These are phyloP conservation scores for Claviceps sp. DNA, from an alignment of 2,329 filamentous ascomycete species.

Conservation along the genomic window DNA sequence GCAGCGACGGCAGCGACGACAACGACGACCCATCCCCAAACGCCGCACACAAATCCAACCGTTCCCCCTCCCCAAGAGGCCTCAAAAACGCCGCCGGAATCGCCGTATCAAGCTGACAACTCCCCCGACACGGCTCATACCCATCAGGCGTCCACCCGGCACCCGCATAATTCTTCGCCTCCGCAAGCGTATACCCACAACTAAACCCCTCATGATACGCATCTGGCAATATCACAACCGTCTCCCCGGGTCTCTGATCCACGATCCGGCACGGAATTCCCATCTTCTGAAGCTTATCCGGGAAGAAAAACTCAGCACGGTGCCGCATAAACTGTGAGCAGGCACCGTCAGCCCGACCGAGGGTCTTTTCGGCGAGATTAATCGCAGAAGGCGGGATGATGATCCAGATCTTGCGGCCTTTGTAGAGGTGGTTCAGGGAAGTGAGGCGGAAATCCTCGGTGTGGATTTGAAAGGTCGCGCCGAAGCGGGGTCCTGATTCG, in stretches of 20 bases:
- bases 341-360: constrained; percentile 16
- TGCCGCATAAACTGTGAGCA: constrained; percentile 29
- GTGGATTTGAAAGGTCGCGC: constrained; percentile 26
- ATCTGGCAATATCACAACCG: constrained; percentile 26
- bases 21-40: too few species aligned
- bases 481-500: constrained; percentile 24
- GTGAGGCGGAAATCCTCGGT: constrained; percentile 27
- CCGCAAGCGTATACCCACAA: constrained; percentile 27
- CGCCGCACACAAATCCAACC: constrained; percentile 20
- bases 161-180: constrained; percentile 28
- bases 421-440: constrained; percentile 26
- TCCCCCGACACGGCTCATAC: constrained; percentile 22
- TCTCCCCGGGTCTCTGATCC: constrained; percentile 26
- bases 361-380: constrained; percentile 19
- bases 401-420: constrained; percentile 27
- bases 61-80: constrained; percentile 17
- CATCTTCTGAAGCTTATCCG: constrained; percentile 24
- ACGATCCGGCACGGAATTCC: constrained; percentile 24
- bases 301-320: constrained; percentile 27
- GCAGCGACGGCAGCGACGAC: too few species aligned
- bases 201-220: constrained; percentile 28
- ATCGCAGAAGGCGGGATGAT: constrained; percentile 24
- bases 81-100: constrained; percentile 23
- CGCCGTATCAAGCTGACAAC: constrained; percentile 21
- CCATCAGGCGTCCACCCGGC: constrained; percentile 20